A percentile compares a stretch with the other conserved stretches of the same genome.
Conservation (phyloP, 1,284 basidiomycete species). For the Cryptococcus sp. region DNA sequence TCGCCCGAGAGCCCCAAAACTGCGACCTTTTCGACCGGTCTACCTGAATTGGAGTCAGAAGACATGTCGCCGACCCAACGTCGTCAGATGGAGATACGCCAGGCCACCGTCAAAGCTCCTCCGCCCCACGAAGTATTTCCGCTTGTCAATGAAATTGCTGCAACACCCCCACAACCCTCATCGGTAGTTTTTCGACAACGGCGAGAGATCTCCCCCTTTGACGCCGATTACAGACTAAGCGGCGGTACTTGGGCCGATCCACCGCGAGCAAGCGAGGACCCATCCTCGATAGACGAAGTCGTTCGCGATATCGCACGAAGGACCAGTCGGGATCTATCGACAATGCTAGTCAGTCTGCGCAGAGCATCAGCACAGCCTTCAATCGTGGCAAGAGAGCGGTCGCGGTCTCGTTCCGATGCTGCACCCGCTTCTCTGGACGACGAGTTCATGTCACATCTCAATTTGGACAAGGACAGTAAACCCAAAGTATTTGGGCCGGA, state of each 20-base stretch:
- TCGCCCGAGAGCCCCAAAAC: conserved; percentile 5
- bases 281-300: no score
- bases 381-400: background rate
- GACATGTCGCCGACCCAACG: conserved; percentile 17
- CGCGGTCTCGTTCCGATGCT: conserved; percentile 4
- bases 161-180: conserved; percentile 2
- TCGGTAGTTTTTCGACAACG: background rate
- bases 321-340: conserved; percentile 10
- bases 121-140: conserved; percentile 31
- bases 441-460: no score
- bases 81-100: conserved; percentile 22
- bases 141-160: conserved; percentile 11
- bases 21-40: conserved; percentile 5
- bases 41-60: conserved; percentile 11
- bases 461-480: background rate
- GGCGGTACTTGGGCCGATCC: no score
- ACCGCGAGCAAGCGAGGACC: no score
- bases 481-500: conserved; percentile 40
- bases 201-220: conserved; percentile 4
- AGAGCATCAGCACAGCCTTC: background rate
- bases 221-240: background rate
- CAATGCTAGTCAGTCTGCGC: conserved; percentile 3
- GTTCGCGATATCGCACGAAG: background rate
- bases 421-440: background rate
- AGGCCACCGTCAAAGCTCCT: conserved; percentile 29